These are phyloP conservation scores for Berberis vulgaris DNA, from an alignment of 164 flowering plant genomes.

Conservation along the genomic window DNA sequence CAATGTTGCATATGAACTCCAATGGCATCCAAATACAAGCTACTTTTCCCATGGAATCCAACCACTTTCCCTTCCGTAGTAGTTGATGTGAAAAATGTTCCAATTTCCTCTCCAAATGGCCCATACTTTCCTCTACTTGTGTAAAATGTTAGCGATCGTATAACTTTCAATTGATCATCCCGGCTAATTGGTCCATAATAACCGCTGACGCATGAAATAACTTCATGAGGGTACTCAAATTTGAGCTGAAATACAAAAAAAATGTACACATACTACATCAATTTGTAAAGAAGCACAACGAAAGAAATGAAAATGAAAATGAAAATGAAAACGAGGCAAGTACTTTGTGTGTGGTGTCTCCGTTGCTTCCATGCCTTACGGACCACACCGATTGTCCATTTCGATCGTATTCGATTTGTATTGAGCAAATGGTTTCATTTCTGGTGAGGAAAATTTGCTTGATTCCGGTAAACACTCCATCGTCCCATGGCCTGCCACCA, in stretches of 20 bases:
- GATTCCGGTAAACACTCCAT: slow-evolving; percentile 70
- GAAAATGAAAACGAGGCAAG: not conserved
- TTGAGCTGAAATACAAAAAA: slow-evolving; percentile 31
- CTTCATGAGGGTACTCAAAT: slow-evolving; percentile 64
- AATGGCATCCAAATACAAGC: slow-evolving; percentile 66
- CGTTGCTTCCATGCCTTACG: slow-evolving; percentile 54
- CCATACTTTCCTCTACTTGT: slow-evolving; percentile 66
- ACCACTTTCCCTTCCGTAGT: slow-evolving; percentile 73
- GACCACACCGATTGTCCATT: slow-evolving; percentile 77
- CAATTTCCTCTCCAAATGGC: slow-evolving; percentile 75
- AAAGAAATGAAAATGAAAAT: not conserved
- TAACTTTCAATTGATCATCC: slow-evolving; percentile 27
- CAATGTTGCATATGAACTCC: slow-evolving; percentile 91
- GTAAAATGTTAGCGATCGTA: slow-evolving; percentile 54
- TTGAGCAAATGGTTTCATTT: slow-evolving; percentile 47
- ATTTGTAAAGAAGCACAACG: not conserved
- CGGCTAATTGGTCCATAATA: slow-evolving; percentile 35
- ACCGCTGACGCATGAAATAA: slow-evolving; percentile 53
- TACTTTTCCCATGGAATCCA: slow-evolving; percentile 80
- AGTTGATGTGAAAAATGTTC: slow-evolving; percentile 58
- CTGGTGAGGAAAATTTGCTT: slow-evolving; percentile 49
- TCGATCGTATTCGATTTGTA: slow-evolving; percentile 72
- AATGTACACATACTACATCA: not conserved
- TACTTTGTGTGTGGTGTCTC: slow-evolving; percentile 42
- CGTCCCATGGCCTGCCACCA: slow-evolving; percentile 82